phyloP scores from a whole-genome alignment of 441 rosid species.

The Corymbia citriodora region DNA sequence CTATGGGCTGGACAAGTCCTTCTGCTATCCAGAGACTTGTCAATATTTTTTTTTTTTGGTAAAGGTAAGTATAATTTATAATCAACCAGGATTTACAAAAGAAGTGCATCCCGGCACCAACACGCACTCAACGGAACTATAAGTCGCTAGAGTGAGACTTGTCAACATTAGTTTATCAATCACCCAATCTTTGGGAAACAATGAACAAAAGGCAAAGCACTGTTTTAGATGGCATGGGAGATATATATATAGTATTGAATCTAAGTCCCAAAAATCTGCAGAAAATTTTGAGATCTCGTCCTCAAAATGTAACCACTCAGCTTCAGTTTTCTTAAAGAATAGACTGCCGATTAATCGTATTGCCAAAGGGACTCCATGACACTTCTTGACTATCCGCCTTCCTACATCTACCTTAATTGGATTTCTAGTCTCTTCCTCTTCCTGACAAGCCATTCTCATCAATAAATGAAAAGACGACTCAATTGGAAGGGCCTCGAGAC shows the following conservation, averaged over 20 bases:
- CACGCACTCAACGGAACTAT: no score
- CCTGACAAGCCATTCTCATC: background rate
- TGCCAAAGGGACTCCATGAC: background rate
- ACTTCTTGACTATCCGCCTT: background rate
- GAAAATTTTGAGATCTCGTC: background rate
- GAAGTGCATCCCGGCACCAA: no score
- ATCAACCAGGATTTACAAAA: no score
- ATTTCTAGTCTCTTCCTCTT: background rate
- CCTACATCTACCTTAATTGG: background rate
- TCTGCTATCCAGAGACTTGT: background rate
- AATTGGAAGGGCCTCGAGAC: rapidly evolving
- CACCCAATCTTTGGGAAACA: background rate
- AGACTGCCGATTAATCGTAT: background rate
- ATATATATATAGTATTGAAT: background rate
- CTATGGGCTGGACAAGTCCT: background rate
- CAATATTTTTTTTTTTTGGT: no score
- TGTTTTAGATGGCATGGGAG: background rate
- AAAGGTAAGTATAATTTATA: no score
- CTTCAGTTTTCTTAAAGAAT: background rate
- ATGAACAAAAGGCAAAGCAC: background rate
- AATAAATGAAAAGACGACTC: background rate
- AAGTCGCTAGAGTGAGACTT: no score
- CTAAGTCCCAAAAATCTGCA: rapidly evolving
- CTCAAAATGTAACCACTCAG: background rate
- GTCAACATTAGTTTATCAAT: background rate